Percentiles rank a stretch among this genome's conserved stretches.
Conservation (phyloP, 2,329 filamentous ascomycete species). For the Penicillium sp. region DNA sequence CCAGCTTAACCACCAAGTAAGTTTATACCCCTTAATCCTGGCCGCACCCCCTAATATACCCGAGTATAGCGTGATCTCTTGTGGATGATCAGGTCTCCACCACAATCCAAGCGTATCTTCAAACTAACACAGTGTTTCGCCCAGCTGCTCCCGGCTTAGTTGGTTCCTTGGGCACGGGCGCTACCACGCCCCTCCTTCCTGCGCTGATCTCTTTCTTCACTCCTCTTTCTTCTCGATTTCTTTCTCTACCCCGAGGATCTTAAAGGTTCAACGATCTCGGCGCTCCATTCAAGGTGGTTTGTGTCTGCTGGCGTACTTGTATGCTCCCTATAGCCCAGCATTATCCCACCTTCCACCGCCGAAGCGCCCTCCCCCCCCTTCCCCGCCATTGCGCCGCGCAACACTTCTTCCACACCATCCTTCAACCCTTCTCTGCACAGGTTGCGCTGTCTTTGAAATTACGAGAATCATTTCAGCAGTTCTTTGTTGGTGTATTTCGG, state of each 20-base stretch:
- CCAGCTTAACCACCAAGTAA: neutral
- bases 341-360: neutral
- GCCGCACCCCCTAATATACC: neutral
- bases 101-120: neutral
- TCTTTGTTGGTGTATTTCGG: neutral
- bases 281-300: neutral
- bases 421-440: neutral
- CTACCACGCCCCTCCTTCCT: slow-evolving; percentile 14
- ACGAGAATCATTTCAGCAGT: neutral
- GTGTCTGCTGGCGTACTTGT: neutral
- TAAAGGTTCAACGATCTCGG: neutral
- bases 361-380: neutral
- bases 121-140: neutral
- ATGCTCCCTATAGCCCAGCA: neutral
- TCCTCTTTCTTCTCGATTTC: neutral
- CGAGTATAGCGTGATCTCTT: neutral
- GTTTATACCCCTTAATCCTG: neutral
- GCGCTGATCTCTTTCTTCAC: neutral
- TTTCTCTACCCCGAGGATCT: neutral
- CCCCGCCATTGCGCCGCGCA: slow-evolving; percentile 6
- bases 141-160: slow-evolving; percentile 1
- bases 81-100: neutral
- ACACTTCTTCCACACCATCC: neutral
- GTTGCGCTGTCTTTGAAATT: neutral
- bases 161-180: slow-evolving; percentile 8